These are phyloP conservation scores for Mycena polygramma DNA, from an alignment of 768 basidiomycete genomes.

Conservation along the genomic window DNA sequence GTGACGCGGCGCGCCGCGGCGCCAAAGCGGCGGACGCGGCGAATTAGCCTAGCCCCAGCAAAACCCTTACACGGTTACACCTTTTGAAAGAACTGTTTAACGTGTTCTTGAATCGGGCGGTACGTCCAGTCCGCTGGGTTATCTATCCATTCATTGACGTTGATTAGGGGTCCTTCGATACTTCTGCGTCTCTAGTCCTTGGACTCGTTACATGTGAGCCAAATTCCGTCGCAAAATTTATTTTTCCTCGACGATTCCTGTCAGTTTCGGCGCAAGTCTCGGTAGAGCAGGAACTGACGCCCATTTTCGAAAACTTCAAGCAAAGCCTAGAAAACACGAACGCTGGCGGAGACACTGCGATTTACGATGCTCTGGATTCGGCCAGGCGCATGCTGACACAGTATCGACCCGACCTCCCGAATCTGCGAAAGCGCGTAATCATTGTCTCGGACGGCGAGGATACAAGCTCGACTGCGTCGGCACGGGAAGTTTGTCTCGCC, in stretches of 20 bases:
- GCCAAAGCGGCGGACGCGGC: no score
- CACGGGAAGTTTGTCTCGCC: conserved; percentile 39
- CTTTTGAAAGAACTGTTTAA: conserved; percentile 46
- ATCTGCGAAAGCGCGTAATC: conserved; percentile 44
- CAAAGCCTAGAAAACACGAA: conserved; percentile 35
- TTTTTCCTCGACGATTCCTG: not conserved
- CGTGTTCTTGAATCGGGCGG: conserved; percentile 46
- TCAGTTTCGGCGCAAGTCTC: conserved; percentile 42
- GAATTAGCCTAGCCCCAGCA: no score
- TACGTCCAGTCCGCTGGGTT: conserved; percentile 16
- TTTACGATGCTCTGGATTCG: conserved; percentile 46
- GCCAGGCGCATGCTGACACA: conserved; percentile 40
- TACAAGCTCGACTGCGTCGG: conserved; percentile 37
- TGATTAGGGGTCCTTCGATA: conserved; percentile 48
- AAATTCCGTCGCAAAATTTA: not conserved
- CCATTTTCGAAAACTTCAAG: conserved; percentile 45
- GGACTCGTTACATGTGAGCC: conserved; percentile 46
- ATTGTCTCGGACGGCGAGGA: conserved; percentile 48
- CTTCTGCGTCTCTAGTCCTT: conserved; percentile 42
- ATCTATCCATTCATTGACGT: not conserved
- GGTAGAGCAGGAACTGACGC: conserved; percentile 41
- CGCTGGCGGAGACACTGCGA: conserved; percentile 43
- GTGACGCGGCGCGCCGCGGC: no score
- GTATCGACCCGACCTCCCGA: conserved; percentile 41
- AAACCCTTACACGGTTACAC: conserved; percentile 40